phyloP scores from a whole-genome alignment of 1,139 yeast genomes.

The Kazachstania sp. region DNA sequence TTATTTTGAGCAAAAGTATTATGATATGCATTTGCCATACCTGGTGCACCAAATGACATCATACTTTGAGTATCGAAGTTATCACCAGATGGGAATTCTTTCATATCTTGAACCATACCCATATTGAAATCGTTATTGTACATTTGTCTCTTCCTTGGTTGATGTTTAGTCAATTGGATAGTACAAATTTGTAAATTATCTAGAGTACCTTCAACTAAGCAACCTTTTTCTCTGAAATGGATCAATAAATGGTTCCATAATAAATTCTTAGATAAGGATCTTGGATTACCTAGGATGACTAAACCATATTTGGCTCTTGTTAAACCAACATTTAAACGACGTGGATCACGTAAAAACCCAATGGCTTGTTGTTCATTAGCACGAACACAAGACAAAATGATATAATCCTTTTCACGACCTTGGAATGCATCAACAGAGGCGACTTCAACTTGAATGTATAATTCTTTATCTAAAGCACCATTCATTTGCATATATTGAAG shows the following conservation, averaged over 20 bases:
- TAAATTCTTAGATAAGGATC: slow-evolving; percentile 59
- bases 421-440: slow-evolving; percentile 95
- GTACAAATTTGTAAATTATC: slow-evolving; percentile 69
- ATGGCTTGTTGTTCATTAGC: slow-evolving; percentile 76
- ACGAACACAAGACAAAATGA: slow-evolving; percentile 83
- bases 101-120: slow-evolving; percentile 12
- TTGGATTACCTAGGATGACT: slow-evolving; percentile 76
- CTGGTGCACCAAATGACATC: slow-evolving; percentile 35
- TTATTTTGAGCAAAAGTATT: slow-evolving; percentile 20
- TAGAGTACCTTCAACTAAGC: slow-evolving; percentile 87
- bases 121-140: slow-evolving; percentile 12
- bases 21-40: slow-evolving; percentile 20
- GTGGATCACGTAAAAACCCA: slow-evolving; percentile 83
- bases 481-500: slow-evolving; percentile 71
- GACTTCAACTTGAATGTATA: slow-evolving; percentile 70
- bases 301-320: slow-evolving; percentile 88
- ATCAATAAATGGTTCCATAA: slow-evolving; percentile 74
- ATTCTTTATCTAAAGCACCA: slow-evolving; percentile 58
- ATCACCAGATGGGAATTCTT: slow-evolving; percentile 17
- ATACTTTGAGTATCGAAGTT: slow-evolving; percentile 45
- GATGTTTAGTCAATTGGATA: slow-evolving; percentile 45
- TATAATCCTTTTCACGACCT: slow-evolving; percentile 90
- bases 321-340: slow-evolving; percentile 86
- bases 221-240: slow-evolving; percentile 77
- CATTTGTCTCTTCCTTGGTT: slow-evolving; percentile 12